Evolutionary conservation across 2,329 filamentous ascomycete species (phyloP), one percentile per base, ranked within the genome.

Genomic region (Dactylellina sp.): DNA sequence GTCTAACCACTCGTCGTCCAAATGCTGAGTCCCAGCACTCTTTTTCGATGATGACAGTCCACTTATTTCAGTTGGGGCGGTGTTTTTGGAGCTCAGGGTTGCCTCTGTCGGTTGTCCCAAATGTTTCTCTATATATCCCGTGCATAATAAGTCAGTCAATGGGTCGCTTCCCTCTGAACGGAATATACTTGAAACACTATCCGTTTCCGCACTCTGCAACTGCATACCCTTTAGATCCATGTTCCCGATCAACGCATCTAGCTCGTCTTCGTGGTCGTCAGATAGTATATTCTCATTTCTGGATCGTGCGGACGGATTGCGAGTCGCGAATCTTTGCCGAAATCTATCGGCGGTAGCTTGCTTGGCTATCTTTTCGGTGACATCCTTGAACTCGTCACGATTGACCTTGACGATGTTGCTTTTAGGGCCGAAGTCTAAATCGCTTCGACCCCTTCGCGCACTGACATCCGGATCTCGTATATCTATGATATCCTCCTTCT

Each of bases 351-450:
- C 77, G 49, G 77, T 75, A 47, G 75, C 76, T 63, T 77, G 76
- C 71, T 78, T 78, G 57, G 72, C 75, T 59, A 78, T 78, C 76
- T 78, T 79, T 62, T 77, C 76, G 35, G 74, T 77, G 52, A 78
- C 72, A 71, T 79, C 77, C 44, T 77, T 71, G 72, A 79, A 78
- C 16, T 77, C 75, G 37, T 76, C 75, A 42, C 75, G 74, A 60
- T 77, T 75, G 52, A 78, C 75, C 44, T 76, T 76, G 50, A 78
- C 64, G 53, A 77, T 57, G n/a, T 75, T 78, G 40, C 77, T 71
- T 39, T 75, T 75, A 14, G 62, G 61, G 6, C 55, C 61, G 18
- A 74, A 52, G 52, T 74, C 61, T 35, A 74, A 56, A 55, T 74
- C 70, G 24, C 47, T 39, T 28, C 55, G 70, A 24, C 61, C 70